Evolutionary conservation across 148 eudicot genomes (phyloP).

Genomic region (Polygonum maritimum): DNA sequence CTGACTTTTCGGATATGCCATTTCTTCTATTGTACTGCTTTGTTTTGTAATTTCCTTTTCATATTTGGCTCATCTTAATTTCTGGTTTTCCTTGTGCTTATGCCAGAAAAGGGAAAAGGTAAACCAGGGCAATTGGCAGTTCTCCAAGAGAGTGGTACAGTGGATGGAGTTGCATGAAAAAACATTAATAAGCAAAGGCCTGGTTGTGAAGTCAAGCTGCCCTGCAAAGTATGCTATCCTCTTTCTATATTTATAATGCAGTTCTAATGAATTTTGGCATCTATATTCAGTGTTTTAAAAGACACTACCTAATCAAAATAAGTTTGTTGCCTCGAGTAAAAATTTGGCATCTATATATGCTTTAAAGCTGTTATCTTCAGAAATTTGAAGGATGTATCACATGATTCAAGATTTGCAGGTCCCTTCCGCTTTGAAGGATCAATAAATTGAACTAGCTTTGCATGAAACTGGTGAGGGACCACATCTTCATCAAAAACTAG

Average conservation of each 20-base stretch:
- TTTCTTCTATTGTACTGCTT: too few relatives aligned
- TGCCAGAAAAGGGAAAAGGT: conserved; percentile 76
- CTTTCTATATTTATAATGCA: neutral
- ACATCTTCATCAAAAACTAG: conserved; percentile 67
- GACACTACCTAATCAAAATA: too few relatives aligned
- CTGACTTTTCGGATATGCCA: neutral
- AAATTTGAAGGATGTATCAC: neutral
- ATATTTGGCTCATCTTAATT: too few relatives aligned
- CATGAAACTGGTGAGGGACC: conserved; percentile 74
- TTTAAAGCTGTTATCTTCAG: neutral
- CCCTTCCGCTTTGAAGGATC: conserved; percentile 60
- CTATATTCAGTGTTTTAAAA: neutral
- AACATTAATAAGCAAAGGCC: conserved; percentile 59
- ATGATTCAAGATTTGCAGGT: neutral
- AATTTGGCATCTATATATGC: neutral
- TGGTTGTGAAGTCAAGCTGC: conserved; percentile 68
- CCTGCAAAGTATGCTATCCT: conserved; percentile 78
- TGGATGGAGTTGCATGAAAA: conserved; percentile 95
- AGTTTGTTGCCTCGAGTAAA: too few relatives aligned
- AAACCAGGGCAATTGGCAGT: conserved; percentile 68
- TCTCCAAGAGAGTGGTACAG: conserved; percentile 82
- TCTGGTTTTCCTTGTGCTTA: conserved; percentile 23
- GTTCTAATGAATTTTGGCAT: neutral
- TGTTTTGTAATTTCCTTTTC: too few relatives aligned
- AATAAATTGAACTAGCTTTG: conserved; percentile 60